These are phyloP conservation scores for Panaeolus papilionaceus DNA, from an alignment of 768 basidiomycete species.

Conservation along the genomic window DNA sequence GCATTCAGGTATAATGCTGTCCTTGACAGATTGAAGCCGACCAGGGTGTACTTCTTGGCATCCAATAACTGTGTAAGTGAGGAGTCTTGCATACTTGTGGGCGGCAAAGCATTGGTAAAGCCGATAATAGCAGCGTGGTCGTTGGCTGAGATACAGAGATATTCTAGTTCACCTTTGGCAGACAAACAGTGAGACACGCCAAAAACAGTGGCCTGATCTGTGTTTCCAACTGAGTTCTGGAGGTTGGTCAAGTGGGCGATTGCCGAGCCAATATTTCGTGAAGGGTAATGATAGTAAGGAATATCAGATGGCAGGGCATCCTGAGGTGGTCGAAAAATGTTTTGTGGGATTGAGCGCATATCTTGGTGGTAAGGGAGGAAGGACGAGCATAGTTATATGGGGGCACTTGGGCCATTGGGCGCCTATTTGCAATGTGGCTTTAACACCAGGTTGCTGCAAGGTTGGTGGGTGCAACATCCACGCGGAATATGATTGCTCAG, in stretches of 20 bases:
- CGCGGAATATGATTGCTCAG: neutral
- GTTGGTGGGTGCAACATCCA: neutral
- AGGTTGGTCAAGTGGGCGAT: conserved; percentile 10
- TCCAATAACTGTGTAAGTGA: conserved; percentile 1
- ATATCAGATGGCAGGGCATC: conserved; percentile 12
- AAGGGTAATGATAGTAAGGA: conserved; percentile 16
- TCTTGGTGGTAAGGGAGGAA: neutral
- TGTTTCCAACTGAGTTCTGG: conserved; percentile 17
- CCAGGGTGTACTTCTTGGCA: conserved; percentile 26
- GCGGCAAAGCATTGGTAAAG: conserved; percentile 7
- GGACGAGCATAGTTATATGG: neutral
- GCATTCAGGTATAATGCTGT: conserved; percentile 38
- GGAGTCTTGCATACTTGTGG: conserved; percentile 1
- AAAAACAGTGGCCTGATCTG: neutral
- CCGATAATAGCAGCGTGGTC: conserved; percentile 16
- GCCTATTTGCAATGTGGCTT: neutral
- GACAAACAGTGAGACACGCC: conserved; percentile 22
- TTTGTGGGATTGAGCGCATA: conserved; percentile 19
- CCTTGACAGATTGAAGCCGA: conserved; percentile 44
- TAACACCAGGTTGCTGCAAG: neutral
- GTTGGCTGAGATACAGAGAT: conserved; percentile 21
- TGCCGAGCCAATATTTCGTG: conserved; percentile 20
- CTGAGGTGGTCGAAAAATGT: conserved; percentile 10
- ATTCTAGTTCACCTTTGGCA: conserved; percentile 20
- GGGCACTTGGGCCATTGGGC: neutral